Percentiles rank a stretch among this genome's conserved stretches.
Conservation (phyloP, 768 basidiomycete genomes). For the Calocybe gangraenosa region DNA sequence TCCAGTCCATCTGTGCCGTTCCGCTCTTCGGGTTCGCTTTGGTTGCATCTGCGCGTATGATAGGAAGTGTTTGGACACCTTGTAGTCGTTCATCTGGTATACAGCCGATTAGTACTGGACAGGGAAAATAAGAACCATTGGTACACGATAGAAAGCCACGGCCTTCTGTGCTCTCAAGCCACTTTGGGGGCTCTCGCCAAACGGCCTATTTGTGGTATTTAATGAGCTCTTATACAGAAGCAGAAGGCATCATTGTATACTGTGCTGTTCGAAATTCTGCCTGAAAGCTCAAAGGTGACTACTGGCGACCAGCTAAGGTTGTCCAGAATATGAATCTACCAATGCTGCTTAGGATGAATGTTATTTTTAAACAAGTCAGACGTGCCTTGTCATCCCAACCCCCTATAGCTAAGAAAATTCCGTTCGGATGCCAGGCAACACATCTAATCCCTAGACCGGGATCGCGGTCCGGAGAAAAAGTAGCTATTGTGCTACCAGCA, state of each 20-base stretch:
- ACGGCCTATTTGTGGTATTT: conserved; percentile 42
- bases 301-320: conserved; percentile 71
- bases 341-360: not conserved
- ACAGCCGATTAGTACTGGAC: not conserved
- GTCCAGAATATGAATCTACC: conserved; percentile 72
- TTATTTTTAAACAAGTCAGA: not conserved
- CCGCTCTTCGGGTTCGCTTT: conserved; percentile 68
- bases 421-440: conserved; percentile 84
- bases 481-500: conserved; percentile 56
- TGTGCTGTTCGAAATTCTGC: conserved; percentile 49
- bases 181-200: conserved; percentile 84
- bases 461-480: conserved; percentile 70
- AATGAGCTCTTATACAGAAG: no score
- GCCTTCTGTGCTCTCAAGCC: conserved; percentile 81
- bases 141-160: conserved; percentile 86
- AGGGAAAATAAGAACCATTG: conserved; percentile 14
- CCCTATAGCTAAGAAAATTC: conserved; percentile 73
- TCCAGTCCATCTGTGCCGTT: conserved; percentile 74
- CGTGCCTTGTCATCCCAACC: conserved; percentile 88
- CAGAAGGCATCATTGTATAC: conserved; percentile 29
- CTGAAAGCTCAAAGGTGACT: conserved; percentile 56
- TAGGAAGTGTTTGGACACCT: conserved; percentile 48
- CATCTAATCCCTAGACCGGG: conserved; percentile 80
- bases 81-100: conserved; percentile 59
- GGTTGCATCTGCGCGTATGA: conserved; percentile 50